phyloP scores from a whole-genome alignment of 2,329 filamentous ascomycete species.

The Calonectria hawksworthii region DNA sequence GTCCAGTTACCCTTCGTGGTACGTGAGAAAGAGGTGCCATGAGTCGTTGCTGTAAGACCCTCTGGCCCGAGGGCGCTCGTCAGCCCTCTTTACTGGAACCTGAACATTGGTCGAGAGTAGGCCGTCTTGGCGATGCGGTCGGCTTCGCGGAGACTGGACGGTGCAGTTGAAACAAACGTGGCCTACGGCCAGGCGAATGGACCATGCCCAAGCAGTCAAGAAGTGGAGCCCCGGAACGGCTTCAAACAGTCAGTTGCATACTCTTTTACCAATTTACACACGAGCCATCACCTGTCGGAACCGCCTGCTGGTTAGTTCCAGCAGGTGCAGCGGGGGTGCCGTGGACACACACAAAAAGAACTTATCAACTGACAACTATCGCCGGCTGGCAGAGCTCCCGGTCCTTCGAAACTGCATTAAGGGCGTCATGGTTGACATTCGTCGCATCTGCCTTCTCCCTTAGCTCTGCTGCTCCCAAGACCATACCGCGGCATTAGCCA shows the following conservation, averaged over 20 bases:
- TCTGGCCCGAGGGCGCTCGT: conserved; percentile 81
- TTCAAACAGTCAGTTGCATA: conserved; percentile 62
- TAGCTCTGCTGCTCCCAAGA: conserved; percentile 52
- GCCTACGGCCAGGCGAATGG: conserved; percentile 39
- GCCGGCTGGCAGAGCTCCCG: conserved; percentile 59
- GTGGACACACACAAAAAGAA: conserved; percentile 66
- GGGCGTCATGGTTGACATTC: conserved; percentile 28
- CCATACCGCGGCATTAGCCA: conserved; percentile 58
- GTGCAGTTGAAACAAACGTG: conserved; percentile 41
- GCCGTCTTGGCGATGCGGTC: conserved; percentile 53
- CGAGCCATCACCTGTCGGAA: conserved; percentile 59
- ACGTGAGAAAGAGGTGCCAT: conserved; percentile 75
- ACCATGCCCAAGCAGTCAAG: conserved; percentile 34
- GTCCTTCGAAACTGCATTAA: conserved; percentile 54
- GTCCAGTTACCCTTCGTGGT: conserved; percentile 69
- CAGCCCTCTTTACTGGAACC: conserved; percentile 76
- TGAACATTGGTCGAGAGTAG: conserved; percentile 65
- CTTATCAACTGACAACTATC: conserved; percentile 53
- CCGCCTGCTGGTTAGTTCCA: conserved; percentile 50
- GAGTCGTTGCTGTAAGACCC: conserved; percentile 83
- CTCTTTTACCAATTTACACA: conserved; percentile 50
- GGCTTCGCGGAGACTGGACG: conserved; percentile 29
- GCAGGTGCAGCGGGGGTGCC: conserved; percentile 54
- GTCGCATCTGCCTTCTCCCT: conserved; percentile 42
- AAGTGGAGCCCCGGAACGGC: conserved; percentile 62